Base-by-base conservation (phyloP, 148 eudicot genomes). In the Rhododendron ovatum region DNA sequence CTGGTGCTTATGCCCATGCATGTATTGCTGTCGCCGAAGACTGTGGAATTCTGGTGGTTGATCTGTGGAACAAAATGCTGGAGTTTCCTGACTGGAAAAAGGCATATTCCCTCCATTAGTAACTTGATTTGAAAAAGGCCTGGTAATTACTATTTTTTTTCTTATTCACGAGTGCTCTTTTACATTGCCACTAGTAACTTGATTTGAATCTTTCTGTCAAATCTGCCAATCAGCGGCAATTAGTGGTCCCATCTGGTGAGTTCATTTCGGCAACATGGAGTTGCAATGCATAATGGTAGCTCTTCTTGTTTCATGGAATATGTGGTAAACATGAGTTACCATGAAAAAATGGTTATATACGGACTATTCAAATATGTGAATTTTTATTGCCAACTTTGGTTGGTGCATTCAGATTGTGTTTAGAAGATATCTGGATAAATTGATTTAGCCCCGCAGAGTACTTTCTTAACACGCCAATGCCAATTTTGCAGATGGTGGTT, bases 31-130 rank as follows among this genome's bases (percentile, higher is more conserved):
- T 93, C 48, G 98, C 98, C 4, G 84, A 78, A 67, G 95, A 92
- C 88, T 89, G 88, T 51, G 90, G 90, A 7, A 59, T 90, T 24
- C 88, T 89, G 17, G 91, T 90, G 7, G 90, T 92, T 18, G 94
- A 93, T 89, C 86, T 96, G 61, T 96, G 99, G 98, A 87, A 88
- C 39, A 93, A 87, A 89, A 95, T 96, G 98, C 98, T 94, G 89
- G 88, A 93, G 55, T 41, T 87, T 87, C 90, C 92, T 57, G 93
- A 87, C 77, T 95, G 98, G 96, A 73, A 85, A 86, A 93, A 87
- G 41, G 76, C 89, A 28, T 93, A 87, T 81, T 84, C 55, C 26
- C 57, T 24, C 15, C 26, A 18, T 83, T 67, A n/a, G n/a, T 83
- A 18, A n/a, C 78, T 83, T 63, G 43, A 35, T 28, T 2, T 50